These are phyloP conservation scores for Calonectria naviculata DNA, from an alignment of 2,329 filamentous ascomycete species.

Conservation along the genomic window DNA sequence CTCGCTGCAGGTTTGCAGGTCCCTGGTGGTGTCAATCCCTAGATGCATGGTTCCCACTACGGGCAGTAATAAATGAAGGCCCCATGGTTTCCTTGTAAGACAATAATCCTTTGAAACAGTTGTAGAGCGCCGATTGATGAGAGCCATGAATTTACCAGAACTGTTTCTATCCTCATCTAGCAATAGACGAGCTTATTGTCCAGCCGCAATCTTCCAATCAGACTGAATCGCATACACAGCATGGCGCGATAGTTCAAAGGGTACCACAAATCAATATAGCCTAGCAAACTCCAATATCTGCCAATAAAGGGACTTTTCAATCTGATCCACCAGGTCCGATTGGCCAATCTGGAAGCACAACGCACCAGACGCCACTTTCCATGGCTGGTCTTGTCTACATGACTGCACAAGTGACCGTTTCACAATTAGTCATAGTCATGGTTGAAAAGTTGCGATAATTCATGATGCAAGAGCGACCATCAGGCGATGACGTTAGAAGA, in stretches of 20 bases:
- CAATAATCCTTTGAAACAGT: too few species aligned
- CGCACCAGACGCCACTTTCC: neutral
- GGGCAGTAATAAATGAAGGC: too few species aligned
- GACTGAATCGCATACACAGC: neutral
- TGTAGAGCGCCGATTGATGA: neutral
- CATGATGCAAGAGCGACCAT: neutral
- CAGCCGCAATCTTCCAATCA: neutral
- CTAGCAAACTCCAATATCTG: neutral
- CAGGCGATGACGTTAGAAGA: conserved; percentile 11
- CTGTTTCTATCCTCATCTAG: neutral
- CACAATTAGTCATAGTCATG: neutral
- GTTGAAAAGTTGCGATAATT: neutral
- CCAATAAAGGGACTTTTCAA: neutral
- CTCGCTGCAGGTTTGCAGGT: too few species aligned
- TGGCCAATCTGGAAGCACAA: neutral
- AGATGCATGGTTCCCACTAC: too few species aligned
- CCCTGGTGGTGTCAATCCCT: too few species aligned
- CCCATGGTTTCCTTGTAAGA: too few species aligned
- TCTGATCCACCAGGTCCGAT: too few species aligned
- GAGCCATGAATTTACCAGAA: neutral
- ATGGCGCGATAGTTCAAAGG: neutral
- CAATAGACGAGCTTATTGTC: neutral
- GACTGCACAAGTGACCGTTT: neutral
- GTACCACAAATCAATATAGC: neutral
- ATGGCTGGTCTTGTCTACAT: neutral